These are phyloP conservation scores for Dendrocalamus sinicus DNA, from an alignment of 176 grass and related monocot genomes.

Conservation along the genomic window DNA sequence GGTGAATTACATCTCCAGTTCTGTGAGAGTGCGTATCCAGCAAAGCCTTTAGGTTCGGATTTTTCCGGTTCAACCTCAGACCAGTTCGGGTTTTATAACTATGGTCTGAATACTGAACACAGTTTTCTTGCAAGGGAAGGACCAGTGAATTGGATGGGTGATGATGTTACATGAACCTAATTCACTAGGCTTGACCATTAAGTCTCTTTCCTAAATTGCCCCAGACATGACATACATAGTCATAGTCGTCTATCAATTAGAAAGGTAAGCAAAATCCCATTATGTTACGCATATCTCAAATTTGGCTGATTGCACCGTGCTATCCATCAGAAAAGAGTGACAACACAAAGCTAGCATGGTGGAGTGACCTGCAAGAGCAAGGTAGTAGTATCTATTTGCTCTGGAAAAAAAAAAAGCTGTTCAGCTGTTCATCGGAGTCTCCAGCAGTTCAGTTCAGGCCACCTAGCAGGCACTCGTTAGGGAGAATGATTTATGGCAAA, in stretches of 20 bases:
- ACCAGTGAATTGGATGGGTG: background rate
- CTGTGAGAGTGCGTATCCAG: no score
- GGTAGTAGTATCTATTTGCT: background rate
- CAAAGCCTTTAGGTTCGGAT: no score
- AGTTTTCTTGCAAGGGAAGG: constrained; percentile 4
- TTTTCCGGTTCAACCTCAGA: no score
- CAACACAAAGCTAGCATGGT: background rate
- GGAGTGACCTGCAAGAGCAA: background rate
- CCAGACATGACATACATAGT: background rate
- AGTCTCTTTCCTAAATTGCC: background rate
- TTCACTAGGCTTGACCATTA: background rate
- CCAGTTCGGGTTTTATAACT: no score
- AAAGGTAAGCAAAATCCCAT: background rate
- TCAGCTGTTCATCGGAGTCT: background rate
- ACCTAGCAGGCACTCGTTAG: background rate
- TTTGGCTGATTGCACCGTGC: background rate
- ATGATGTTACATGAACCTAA: constrained; percentile 43
- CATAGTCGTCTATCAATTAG: background rate
- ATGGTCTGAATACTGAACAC: background rate
- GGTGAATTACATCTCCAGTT: no score
- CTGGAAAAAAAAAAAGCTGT: background rate
- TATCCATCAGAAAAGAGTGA: background rate
- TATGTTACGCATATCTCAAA: background rate
- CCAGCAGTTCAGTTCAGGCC: background rate
- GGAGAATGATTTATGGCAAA: no score